Percentiles rank a stretch among this genome's conserved stretches.
These are phyloP conservation scores for Botrytis hyacinthi DNA, from an alignment of 2,329 filamentous ascomycete species.

Conservation along the genomic window DNA sequence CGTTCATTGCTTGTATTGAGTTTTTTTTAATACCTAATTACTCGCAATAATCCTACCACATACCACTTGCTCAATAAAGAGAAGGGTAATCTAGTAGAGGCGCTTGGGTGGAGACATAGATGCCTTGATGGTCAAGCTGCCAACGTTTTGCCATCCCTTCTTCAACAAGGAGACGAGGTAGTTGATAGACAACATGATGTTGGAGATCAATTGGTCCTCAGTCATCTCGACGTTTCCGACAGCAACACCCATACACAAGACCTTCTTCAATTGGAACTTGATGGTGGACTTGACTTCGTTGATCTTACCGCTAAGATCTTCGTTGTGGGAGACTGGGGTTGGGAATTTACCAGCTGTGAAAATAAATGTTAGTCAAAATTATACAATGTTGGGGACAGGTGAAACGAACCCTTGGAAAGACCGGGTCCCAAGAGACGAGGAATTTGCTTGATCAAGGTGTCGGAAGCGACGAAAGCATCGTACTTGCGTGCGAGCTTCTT, in stretches of 20 bases:
- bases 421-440: slow-evolving; percentile 98
- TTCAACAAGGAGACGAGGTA: slow-evolving; percentile 99
- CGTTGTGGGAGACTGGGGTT: slow-evolving; percentile 93
- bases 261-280: slow-evolving; percentile 99
- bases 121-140: slow-evolving; percentile 99
- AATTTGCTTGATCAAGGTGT: slow-evolving; percentile 98
- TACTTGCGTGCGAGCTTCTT: slow-evolving; percentile 99
- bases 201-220: slow-evolving; percentile 90
- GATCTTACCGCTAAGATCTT: slow-evolving; percentile 93
- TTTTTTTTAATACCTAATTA: slow-evolving; percentile 34
- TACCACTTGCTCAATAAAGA: slow-evolving; percentile 36
- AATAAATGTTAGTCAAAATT: slow-evolving; percentile 35
- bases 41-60: slow-evolving; percentile 26
- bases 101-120: slow-evolving; percentile 99
- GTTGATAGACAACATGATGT: slow-evolving; percentile 99
- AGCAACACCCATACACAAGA: slow-evolving; percentile 99
- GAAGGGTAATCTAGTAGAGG: slow-evolving; percentile 69
- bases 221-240: slow-evolving; percentile 98
- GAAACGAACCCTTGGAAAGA: slow-evolving; percentile 82
- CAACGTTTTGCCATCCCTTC: slow-evolving; percentile 99
- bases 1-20: slow-evolving; percentile 26
- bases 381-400: neutral
- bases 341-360: slow-evolving; percentile 95
- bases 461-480: slow-evolving; percentile 98
- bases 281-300: slow-evolving; percentile 99